Conservation (phyloP, 768 basidiomycete species). For the Fomitopsis serialis region DNA sequence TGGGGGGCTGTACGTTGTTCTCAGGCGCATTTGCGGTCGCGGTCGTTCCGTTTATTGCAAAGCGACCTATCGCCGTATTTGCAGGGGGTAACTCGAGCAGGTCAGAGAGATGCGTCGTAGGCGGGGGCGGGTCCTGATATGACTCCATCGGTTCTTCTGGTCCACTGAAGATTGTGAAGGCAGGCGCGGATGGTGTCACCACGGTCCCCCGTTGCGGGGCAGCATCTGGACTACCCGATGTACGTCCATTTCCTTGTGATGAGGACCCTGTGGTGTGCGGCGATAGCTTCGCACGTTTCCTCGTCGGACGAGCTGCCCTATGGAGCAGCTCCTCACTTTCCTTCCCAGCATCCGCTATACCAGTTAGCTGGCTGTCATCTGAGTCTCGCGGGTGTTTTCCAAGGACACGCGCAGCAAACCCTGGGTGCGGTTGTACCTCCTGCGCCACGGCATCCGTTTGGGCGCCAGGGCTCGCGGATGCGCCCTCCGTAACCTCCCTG, state of each 20-base stretch:
- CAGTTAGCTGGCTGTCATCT: constrained; percentile 36
- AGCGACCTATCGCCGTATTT: not conserved
- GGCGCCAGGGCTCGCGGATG: not conserved
- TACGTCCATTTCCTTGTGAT: not conserved
- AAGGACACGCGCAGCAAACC: constrained; percentile 35
- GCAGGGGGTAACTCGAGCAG: constrained; percentile 40
- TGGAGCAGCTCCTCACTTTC: constrained; percentile 35
- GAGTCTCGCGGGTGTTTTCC: constrained; percentile 66
- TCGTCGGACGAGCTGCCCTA: constrained; percentile 37
- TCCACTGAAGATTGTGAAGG: constrained; percentile 47
- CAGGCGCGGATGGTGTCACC: constrained; percentile 26
- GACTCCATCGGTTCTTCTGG: constrained; percentile 24
- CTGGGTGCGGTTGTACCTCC: not conserved
- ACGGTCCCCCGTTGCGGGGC: not conserved
- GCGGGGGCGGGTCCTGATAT: constrained; percentile 32
- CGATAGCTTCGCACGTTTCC: constrained; percentile 44
- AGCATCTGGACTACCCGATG: not conserved
- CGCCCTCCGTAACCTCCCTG: constrained; percentile 4
- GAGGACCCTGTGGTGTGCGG: not conserved
- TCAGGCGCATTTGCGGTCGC: constrained; percentile 34
- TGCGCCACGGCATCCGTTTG: not conserved
- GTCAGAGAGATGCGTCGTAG: constrained; percentile 47
- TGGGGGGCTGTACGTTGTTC: not conserved
- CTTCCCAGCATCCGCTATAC: constrained; percentile 36
- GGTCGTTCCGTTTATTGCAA: constrained; percentile 21